A percentile compares a stretch with the other conserved stretches of the same genome.
Evolutionary conservation across 192 early-diverging fungal species (phyloP).

Genomic region (Thamnidium elegans): DNA sequence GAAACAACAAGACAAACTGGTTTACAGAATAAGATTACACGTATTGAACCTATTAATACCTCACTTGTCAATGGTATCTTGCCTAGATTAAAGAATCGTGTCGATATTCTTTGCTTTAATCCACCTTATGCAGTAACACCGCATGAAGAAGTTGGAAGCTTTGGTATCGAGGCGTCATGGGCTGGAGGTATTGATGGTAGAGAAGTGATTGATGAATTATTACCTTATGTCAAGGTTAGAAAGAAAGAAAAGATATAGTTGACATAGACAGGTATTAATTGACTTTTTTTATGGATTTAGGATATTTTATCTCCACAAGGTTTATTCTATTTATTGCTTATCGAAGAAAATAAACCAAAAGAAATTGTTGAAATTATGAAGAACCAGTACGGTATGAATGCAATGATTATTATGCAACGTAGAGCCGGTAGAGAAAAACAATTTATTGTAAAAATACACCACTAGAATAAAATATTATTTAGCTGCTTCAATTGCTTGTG

Average conservation of each 20-base stretch:
- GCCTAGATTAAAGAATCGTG: slow-evolving; percentile 43
- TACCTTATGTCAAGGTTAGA: slow-evolving; percentile 69
- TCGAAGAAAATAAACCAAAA: slow-evolving; percentile 82
- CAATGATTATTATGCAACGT: slow-evolving; percentile 44
- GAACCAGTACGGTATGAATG: slow-evolving; percentile 43
- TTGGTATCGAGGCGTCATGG: slow-evolving; percentile 81
- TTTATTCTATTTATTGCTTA: slow-evolving; percentile 80
- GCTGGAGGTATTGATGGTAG: slow-evolving; percentile 90
- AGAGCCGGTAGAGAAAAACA: slow-evolving; percentile 55
- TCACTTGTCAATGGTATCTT: slow-evolving; percentile 57
- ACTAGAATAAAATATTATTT: slow-evolving; percentile 4
- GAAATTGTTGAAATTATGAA: slow-evolving; percentile 70
- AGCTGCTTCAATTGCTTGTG: not conserved
- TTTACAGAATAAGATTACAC: slow-evolving; percentile 46
- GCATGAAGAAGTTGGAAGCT: slow-evolving; percentile 69
- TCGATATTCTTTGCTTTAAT: slow-evolving; percentile 91
- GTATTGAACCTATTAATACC: slow-evolving; percentile 64
- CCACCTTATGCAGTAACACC: slow-evolving; percentile 94
- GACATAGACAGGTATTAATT: not conserved
- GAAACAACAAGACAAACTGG: slow-evolving; percentile 66
- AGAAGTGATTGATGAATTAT: slow-evolving; percentile 77
- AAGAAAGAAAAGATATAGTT: not conserved
- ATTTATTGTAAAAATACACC: slow-evolving; percentile 51
- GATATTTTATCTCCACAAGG: slow-evolving; percentile 66
- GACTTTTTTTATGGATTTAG: slow-evolving; percentile 23